A percentile compares a stretch with the other conserved stretches of the same genome.
Evolutionary conservation across 2,329 filamentous ascomycete genomes (phyloP).

Genomic region (Penicillium sp.): DNA sequence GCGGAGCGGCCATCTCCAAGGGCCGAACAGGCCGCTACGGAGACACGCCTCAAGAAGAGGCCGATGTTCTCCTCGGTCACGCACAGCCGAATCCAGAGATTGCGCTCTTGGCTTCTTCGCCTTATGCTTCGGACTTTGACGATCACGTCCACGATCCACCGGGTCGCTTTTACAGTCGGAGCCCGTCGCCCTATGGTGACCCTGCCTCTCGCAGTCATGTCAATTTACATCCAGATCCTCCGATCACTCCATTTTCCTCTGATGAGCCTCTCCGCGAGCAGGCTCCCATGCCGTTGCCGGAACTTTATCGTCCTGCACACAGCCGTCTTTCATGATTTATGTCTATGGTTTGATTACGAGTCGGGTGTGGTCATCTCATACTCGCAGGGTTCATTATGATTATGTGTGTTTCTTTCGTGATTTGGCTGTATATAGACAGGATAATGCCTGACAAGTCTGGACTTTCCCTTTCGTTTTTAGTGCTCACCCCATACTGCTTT

Average conservation of each 20-base stretch:
- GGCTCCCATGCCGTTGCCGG: slow-evolving; percentile 32
- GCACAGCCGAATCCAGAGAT: slow-evolving; percentile 37
- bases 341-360: slow-evolving; percentile 8
- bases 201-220: slow-evolving; percentile 11
- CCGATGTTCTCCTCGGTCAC: slow-evolving; percentile 38
- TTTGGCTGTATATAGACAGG: too few relatives aligned
- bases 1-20: slow-evolving; percentile 21
- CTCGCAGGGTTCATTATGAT: background rate
- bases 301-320: slow-evolving; percentile 29
- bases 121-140: slow-evolving; percentile 20
- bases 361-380: background rate
- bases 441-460: too few relatives aligned
- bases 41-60: slow-evolving; percentile 33
- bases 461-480: too few relatives aligned
- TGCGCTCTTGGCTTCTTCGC: slow-evolving; percentile 19
- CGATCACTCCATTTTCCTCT: slow-evolving; percentile 17
- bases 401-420: background rate
- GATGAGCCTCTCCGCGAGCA: slow-evolving; percentile 30
- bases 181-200: slow-evolving; percentile 16
- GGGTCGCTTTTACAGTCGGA: slow-evolving; percentile 13
- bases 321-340: slow-evolving; percentile 17
- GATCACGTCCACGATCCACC: slow-evolving; percentile 17
- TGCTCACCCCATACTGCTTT: too few relatives aligned
- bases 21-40: slow-evolving; percentile 25
- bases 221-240: slow-evolving; percentile 7